Base-by-base conservation (phyloP, 2,329 filamentous ascomycete genomes). In the Emergomyces orientalis region DNA sequence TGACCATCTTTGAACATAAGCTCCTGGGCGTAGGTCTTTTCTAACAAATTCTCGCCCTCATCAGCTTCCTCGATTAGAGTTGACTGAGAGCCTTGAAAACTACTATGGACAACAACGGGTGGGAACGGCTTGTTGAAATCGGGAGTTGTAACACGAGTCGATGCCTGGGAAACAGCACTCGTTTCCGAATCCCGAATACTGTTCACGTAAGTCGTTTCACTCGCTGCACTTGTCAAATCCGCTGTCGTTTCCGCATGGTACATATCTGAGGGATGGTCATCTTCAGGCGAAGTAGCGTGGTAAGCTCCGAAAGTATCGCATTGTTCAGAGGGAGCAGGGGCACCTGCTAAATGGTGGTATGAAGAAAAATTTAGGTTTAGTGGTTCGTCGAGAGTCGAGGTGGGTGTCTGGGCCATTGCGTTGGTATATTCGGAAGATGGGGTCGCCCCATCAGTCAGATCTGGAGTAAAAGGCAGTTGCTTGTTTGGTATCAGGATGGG, bases 1-100 rank as follows among this genome's bases (percentile, higher is more conserved):
- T 96, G 89, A 1, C 93, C 92, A 68, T 97, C 93, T 74, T 95
- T 95, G 78, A 95, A 97, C 71, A 96, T 86, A 57, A 99, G 82
- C 72, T 99, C 93, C 71, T 97, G 90, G 0, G 91, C 90, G 71
- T 85, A 97, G 0, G 92, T 96, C 76, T 89, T 95, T 72, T 92
- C 90, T n/a, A 96, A 79, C n/a, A 97, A 79, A 70, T 88, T 88
- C 4, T 85, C 88, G 73, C 96, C 93, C 0, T 88, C 85, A 58
- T 96, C 91, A 43, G 90, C 87, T 14, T 83, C 90, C 62, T 95
- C 91, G 3, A 82, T 85, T n/a, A 85, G 78, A 1, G 84, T 82
- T 0, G 84, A 84, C 62, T 79, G 80, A 71, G 87, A 88, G 65
- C 81, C 86, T 2, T 84, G 78, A 19, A 84, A 78, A 77, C 88